phyloP scores from a whole-genome alignment of 1,139 yeast species.

The Kodamaea suecica region DNA sequence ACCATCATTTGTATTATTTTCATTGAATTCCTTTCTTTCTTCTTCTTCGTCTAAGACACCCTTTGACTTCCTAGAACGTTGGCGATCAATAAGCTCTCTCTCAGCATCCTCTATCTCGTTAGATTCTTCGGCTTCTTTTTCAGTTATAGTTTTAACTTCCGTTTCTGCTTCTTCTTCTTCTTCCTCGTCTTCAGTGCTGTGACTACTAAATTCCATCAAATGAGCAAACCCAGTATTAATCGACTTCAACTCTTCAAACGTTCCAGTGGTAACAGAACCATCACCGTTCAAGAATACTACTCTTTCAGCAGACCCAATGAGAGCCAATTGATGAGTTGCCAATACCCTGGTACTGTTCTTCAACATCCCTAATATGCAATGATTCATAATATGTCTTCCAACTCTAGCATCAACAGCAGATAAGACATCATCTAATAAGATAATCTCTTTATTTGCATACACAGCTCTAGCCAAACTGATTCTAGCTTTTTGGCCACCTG shows the following conservation, averaged over 20 bases:
- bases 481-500: conserved; percentile 94
- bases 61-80: conserved; percentile 29
- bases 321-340: conserved; percentile 81
- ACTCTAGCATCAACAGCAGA: conserved; percentile 93
- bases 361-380: conserved; percentile 61
- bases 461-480: conserved; percentile 82
- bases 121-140: conserved; percentile 8
- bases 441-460: conserved; percentile 61
- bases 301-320: conserved; percentile 66
- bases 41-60: conserved; percentile 19
- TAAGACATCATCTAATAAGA: conserved; percentile 79
- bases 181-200: conserved; percentile 19
- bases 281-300: conserved; percentile 69
- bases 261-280: conserved; percentile 61
- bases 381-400: conserved; percentile 74
- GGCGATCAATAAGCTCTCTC: conserved; percentile 23
- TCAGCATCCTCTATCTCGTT: conserved; percentile 16
- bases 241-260: conserved; percentile 46
- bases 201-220: conserved; percentile 48
- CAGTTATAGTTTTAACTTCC: conserved; percentile 14
- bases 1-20: conserved; percentile 27
- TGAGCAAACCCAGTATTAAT: conserved; percentile 47
- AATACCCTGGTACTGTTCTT: conserved; percentile 63
- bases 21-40: conserved; percentile 16
- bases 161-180: conserved; percentile 16